These are phyloP conservation scores for Penicillium sp. DNA, from an alignment of 2,329 filamentous ascomycete species.

Conservation along the genomic window DNA sequence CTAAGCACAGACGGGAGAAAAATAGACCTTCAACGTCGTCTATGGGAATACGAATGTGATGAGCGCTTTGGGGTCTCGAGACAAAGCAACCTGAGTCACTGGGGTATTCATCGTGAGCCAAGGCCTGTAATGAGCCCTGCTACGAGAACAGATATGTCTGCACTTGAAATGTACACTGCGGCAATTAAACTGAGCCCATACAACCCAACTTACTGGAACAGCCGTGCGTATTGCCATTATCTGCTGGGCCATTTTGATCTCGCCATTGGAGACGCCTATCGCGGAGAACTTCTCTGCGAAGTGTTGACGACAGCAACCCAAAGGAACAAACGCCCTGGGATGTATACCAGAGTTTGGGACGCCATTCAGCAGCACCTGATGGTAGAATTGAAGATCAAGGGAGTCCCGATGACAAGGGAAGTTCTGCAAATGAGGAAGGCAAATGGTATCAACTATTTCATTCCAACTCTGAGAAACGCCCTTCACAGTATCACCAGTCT, in stretches of 20 bases:
- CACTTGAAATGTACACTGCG: constrained; percentile 40
- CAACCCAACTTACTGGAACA: constrained; percentile 41
- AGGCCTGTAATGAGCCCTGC: constrained; percentile 19
- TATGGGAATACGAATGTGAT: constrained; percentile 23
- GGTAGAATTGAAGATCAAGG: constrained; percentile 11
- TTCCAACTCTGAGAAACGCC: constrained; percentile 30
- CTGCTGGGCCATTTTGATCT: constrained; percentile 36
- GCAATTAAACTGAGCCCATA: constrained; percentile 38
- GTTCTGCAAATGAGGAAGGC: constrained; percentile 21
- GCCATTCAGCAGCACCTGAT: constrained; percentile 37
- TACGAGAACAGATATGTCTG: constrained; percentile 8
- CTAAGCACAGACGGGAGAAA: constrained; percentile 13
- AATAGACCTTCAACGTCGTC: constrained; percentile 20
- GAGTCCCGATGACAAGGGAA: constrained; percentile 7
- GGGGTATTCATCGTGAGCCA: constrained; percentile 25
- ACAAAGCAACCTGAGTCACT: constrained; percentile 30
- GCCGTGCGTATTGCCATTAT: constrained; percentile 38
- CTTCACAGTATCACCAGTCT: constrained; percentile 33
- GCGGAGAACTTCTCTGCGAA: constrained; percentile 36
- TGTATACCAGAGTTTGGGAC: constrained; percentile 33
- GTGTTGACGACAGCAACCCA: constrained; percentile 23
- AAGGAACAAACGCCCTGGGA: constrained; percentile 22
- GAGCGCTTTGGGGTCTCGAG: constrained; percentile 21
- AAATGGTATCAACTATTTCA: constrained; percentile 33
- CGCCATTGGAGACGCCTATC: constrained; percentile 41